Evolutionary conservation across 768 basidiomycete genomes (phyloP).

Genomic region (Russula vinacea): DNA sequence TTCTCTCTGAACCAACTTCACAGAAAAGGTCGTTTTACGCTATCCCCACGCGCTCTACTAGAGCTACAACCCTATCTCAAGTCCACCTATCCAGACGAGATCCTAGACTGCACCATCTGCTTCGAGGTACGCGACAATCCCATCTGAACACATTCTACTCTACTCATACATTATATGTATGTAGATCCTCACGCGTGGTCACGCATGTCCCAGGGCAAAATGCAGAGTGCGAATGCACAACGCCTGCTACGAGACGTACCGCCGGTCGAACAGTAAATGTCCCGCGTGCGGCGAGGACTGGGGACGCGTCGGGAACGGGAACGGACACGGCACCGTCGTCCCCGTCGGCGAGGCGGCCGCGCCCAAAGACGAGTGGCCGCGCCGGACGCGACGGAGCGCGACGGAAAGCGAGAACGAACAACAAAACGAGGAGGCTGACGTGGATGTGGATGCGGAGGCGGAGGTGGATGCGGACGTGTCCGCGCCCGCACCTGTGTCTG

Average conservation of each 20-base stretch:
- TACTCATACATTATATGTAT: too few relatives aligned
- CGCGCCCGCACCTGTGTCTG: neutral
- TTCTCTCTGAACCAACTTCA: neutral
- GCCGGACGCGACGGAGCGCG: slow-evolving; percentile 24
- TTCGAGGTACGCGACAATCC: slow-evolving; percentile 48
- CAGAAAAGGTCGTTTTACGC: slow-evolving; percentile 62
- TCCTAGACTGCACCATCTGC: slow-evolving; percentile 72
- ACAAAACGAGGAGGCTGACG: slow-evolving; percentile 47
- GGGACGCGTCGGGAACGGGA: slow-evolving; percentile 45
- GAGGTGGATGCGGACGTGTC: neutral
- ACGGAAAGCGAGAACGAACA: slow-evolving; percentile 51
- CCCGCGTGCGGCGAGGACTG: slow-evolving; percentile 59
- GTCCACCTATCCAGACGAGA: slow-evolving; percentile 65
- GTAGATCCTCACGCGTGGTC: slow-evolving; percentile 67
- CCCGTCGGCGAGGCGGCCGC: slow-evolving; percentile 59
- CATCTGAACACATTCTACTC: neutral
- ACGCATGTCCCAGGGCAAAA: slow-evolving; percentile 55
- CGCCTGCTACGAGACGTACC: slow-evolving; percentile 58
- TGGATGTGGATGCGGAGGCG: neutral
- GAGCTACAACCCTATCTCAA: slow-evolving; percentile 75
- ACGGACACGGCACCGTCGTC: slow-evolving; percentile 45
- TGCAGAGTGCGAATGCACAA: slow-evolving; percentile 65
- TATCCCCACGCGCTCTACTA: slow-evolving; percentile 69
- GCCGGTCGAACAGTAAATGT: slow-evolving; percentile 46
- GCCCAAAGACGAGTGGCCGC: slow-evolving; percentile 25